These are phyloP conservation scores for Rubia tinctorum DNA, from an alignment of 305 asterid species.

Conservation along the genomic window DNA sequence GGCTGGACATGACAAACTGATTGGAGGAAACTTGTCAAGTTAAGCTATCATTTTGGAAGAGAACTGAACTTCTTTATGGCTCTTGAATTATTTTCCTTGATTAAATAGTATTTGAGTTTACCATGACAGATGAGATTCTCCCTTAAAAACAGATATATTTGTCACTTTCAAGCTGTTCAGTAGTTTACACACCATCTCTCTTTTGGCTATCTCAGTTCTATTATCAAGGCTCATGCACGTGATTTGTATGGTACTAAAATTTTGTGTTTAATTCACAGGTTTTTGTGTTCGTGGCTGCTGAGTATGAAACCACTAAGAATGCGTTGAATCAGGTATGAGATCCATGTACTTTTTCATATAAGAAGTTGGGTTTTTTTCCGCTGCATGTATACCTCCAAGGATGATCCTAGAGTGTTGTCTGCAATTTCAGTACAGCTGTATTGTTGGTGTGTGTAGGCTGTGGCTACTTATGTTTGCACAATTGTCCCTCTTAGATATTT, in stretches of 20 bases:
- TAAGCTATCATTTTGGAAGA: too few species aligned
- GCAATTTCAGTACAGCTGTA: neutral
- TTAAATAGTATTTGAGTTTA: neutral
- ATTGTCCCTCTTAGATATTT: neutral
- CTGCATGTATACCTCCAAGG: neutral
- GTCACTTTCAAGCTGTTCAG: neutral
- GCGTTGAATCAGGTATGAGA: constrained; percentile 68
- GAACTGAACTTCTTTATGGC: neutral
- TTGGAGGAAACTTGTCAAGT: neutral
- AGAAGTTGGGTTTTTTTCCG: neutral
- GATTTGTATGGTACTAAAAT: neutral
- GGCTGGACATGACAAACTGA: neutral
- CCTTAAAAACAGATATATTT: neutral
- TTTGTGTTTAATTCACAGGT: constrained; percentile 48
- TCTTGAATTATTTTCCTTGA: neutral
- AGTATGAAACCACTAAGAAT: constrained; percentile 81
- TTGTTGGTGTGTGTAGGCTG: neutral
- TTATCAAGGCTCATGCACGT: neutral
- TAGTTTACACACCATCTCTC: neutral
- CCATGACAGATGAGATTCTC: neutral
- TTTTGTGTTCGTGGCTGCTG: constrained; percentile 92
- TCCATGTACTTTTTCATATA: constrained; percentile 1
- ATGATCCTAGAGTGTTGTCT: neutral
- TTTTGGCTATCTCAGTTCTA: neutral
- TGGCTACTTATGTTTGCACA: neutral